Conservation (phyloP, 257 asterid genomes). For the Mentha longifolia region DNA sequence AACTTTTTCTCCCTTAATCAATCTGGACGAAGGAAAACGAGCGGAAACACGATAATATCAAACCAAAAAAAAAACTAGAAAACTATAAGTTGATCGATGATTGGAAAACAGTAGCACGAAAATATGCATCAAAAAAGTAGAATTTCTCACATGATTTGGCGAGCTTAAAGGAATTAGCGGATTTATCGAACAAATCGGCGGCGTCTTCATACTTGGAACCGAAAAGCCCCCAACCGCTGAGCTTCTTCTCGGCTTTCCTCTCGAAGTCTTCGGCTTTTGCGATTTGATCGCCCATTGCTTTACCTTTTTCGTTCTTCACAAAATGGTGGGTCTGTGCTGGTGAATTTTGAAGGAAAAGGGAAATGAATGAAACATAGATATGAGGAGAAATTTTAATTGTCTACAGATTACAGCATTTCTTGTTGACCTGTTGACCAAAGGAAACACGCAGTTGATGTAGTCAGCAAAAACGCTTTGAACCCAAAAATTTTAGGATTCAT, state of each 20-base stretch:
- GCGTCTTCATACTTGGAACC: conserved; percentile 91
- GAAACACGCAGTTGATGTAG: conserved; percentile 13
- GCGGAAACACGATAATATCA: conserved; percentile 5
- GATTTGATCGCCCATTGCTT: conserved; percentile 77
- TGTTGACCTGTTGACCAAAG: conserved; percentile 33
- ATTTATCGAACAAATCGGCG: conserved; percentile 81
- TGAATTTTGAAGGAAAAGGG: conserved; percentile 22
- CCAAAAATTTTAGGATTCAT: not conserved
- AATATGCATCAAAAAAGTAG: not conserved
- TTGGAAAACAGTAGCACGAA: conserved; percentile 3
- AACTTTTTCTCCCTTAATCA: conserved; percentile 1
- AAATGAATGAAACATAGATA: conserved; percentile 3
- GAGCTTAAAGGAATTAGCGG: conserved; percentile 86
- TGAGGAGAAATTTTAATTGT: conserved; percentile 18
- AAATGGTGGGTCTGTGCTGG: conserved; percentile 28
- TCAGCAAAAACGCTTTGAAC: no score
- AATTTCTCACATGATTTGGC: conserved; percentile 74
- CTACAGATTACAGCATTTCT: conserved; percentile 19
- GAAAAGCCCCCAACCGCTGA: conserved; percentile 76
- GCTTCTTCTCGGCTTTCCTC: conserved; percentile 87
- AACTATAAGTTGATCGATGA: conserved; percentile 14
- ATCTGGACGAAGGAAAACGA: conserved; percentile 4
- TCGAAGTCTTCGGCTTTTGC: conserved; percentile 79
- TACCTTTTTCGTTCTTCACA: conserved; percentile 26
- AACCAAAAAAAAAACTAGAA: not conserved